phyloP scores from a whole-genome alignment of 805 yeast species.

The Cyberlindnera maritima region DNA sequence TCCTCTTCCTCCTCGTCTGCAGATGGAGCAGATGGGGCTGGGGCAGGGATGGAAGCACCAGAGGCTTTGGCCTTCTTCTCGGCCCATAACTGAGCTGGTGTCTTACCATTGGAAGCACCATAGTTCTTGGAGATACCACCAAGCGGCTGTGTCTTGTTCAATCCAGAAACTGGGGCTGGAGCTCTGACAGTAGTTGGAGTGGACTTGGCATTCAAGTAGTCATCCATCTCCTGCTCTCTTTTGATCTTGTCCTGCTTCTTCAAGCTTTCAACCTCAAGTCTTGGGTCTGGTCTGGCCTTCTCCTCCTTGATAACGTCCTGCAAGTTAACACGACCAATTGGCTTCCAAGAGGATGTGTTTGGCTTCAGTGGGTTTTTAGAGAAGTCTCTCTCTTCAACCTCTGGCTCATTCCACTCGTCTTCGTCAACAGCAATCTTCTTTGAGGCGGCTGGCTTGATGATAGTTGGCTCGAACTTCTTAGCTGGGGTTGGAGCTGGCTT shows the following conservation, averaged over 20 bases:
- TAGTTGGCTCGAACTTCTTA: conserved; percentile 21
- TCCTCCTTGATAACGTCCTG: conserved; percentile 42
- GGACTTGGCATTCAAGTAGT: conserved; percentile 34
- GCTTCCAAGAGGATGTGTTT: conserved; percentile 51
- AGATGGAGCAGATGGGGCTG: conserved; percentile 29
- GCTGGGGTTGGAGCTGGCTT: conserved; percentile 19
- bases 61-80: conserved; percentile 59
- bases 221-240: conserved; percentile 35
- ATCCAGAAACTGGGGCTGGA: conserved; percentile 23
- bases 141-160: conserved; percentile 39
- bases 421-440: conserved; percentile 26
- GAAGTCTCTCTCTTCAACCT: conserved; percentile 46
- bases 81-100: conserved; percentile 96
- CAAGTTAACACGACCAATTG: conserved; percentile 59
- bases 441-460: conserved; percentile 22
- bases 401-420: conserved; percentile 46
- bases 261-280: conserved; percentile 36
- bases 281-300: conserved; percentile 41
- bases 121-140: conserved; percentile 60
- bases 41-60: conserved; percentile 21
- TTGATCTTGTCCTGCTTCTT: conserved; percentile 33
- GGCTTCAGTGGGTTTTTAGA: conserved; percentile 43
- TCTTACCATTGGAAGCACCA: conserved; percentile 72
- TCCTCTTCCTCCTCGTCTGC: conserved; percentile 30
- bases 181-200: conserved; percentile 26